Base-by-base conservation (phyloP, 495 filamentous ascomycete genomes). In the Penicillium angulare region DNA sequence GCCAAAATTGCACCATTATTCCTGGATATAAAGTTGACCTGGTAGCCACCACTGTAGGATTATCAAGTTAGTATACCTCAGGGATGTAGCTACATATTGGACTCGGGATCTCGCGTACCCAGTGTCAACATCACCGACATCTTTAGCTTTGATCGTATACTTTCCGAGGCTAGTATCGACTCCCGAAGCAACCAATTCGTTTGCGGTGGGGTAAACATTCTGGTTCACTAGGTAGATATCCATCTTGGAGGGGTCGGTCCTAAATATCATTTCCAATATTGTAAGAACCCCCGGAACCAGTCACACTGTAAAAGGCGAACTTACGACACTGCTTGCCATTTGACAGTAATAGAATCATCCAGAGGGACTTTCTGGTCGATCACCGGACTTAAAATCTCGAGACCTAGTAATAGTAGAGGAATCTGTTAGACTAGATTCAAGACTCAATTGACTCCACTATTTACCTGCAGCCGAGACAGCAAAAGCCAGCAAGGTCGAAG, bases 161-260 rank as follows among this genome's bases (percentile, higher is more conserved):
- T 66, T 63, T 4, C 63, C 65, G 16, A 45, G 49, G 7, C 55
- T 55, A 2, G 61, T 59, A 17, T 69, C 57, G 17, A 71, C 57
- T 47, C 61, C 53, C 8, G 53, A 44, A 7, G 65, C 67, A 34
- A 76, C 68, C 5, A 73, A 67, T 35, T 74, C 44, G 42, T 53
- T 34, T 12, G 50, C 67, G 16, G 73, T 60, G 1, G 69, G 69
- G 32, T 71, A 69, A 32, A 59, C 54, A 47, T 67, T 56, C 20
- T 67, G 50, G 39, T 72, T 72, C 40, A 72, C 67, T 5, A 72
- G 50, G n/a, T 66, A 52, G 29, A 72, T 66, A 43, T 52, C 52
- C 47, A 72, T 68, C 4, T 56, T 62, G 2, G 51, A 34, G 3
- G 68, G 68, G n/a, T 72, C 68, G 38, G 67, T 68, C 23, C 67